Evolutionary conservation across 1,284 basidiomycete genomes (phyloP), one percentile per base, ranked within the genome.

Genomic region (Blastosporella zonata): DNA sequence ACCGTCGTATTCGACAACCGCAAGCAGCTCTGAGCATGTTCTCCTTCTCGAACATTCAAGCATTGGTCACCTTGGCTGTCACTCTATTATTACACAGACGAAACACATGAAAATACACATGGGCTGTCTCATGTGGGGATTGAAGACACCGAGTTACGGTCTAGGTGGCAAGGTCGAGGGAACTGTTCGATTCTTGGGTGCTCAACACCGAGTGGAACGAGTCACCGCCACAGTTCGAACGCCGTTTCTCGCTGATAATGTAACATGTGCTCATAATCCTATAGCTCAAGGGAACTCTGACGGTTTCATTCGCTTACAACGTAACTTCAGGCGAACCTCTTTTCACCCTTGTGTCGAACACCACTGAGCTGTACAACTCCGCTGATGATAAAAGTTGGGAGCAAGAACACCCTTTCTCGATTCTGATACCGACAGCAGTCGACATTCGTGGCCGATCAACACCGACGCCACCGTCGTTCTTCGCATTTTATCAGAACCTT

Each of bases 101-200:
- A 67, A 72, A 42, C 61, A 68, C 49, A 64, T 77, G 49, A 59
- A 60, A 22, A 58, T 77, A 17, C 70, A 71, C 52, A 59, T 78
- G 20, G 72, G 74, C 7, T 65, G 63, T 17, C 67, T 68, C 21
- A 59, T 66, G 21, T 74, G 71, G 70, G 67, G 68, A 8, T 59
- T 70, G 5, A 54, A 60, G 31, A 59, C 64, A 18, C 74, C 75
- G 8, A 64, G 66, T 8, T 78, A 74, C 55, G 75, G 75, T 21
- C 55, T 66, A 33, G 64, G 69, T 29, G 71, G 67, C 5, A 57
- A 58, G 13, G 65, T 76, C 15, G 65, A 73, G 34, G 76, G 75
- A n/a, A 50, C 60, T 8, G 51, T 77, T 13, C 62, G 58, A 29
- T 62, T 77, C 41, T 58, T 53, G 15, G 67, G 66, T 40, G 60